Evolutionary conservation across 2,329 filamentous ascomycete genomes (phyloP), one percentile per base, ranked within the genome.

Genomic region (Lecanoromycetidae sp.): DNA sequence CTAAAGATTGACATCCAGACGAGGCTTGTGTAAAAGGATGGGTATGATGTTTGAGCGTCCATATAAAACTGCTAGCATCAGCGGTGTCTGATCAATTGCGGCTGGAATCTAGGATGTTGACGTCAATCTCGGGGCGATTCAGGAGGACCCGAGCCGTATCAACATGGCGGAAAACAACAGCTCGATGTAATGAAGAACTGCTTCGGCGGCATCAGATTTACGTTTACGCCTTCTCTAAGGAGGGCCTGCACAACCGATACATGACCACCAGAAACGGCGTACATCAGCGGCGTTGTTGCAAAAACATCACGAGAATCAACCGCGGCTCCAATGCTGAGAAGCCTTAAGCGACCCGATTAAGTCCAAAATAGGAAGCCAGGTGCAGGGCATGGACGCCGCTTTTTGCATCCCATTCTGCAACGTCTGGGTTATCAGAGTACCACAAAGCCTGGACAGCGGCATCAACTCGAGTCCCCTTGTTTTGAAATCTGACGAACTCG

Each of bases 361-460:
- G 47, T 17, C 50, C 46, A 37, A 32, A 45, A 26, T 42, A 46
- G 13, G 50, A 42, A 20, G 43, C 50, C 5, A 46, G 10, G 32
- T 49, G 47, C 22, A 52, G 43, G 3, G 43, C 37, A 9, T 46
- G 33, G 17, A 46, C 27, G 13, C 44, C 48, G 10, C 13, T 46
- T 23, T 46, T 47, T 19, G 38, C 48, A 30, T 50, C 39, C 48
- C 48, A 50, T 23, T 42, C 29, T 13, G 44, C 44, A 38, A 46
- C 42, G 15, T 37, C 22, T 27, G 38, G 29, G 12, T 25, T 44
- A 17, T 50, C 37, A 32, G 48, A 47, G 20, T 50, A 50, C 44
- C 48, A 50, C 22, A 50, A 36, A 17, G 44, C 40, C 37, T 55
- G 53, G 23, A 54, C 41, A 34, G 47, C 44, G 30, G 43, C 35